Evolutionary conservation across 2,329 filamentous ascomycete genomes (phyloP).

Genomic region (Zalaria sp.): DNA sequence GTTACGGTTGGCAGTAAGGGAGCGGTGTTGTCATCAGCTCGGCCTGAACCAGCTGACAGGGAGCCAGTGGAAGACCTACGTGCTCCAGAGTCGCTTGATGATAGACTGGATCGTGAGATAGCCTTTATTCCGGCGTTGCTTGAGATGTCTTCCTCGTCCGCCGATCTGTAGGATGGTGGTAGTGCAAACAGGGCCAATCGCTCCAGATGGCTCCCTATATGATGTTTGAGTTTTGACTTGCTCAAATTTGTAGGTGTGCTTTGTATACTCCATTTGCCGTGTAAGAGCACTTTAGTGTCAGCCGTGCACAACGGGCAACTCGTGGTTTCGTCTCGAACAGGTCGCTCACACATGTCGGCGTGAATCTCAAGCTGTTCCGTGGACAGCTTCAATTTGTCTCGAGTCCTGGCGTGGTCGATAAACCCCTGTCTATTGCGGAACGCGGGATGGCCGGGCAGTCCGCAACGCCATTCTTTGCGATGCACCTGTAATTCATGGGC

Average conservation of each 20-base stretch:
- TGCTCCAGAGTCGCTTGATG: no score
- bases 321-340: neutral
- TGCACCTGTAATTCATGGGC: neutral
- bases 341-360: neutral
- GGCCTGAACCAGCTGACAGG: no score
- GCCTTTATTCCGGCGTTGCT: neutral
- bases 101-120: no score
- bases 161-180: neutral
- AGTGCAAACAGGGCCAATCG: neutral
- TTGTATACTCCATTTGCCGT: neutral
- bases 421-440: neutral
- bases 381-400: neutral
- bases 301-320: neutral
- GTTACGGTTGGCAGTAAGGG: no score
- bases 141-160: neutral
- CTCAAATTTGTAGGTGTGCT: neutral
- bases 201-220: neutral
- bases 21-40: no score
- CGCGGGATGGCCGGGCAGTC: neutral
- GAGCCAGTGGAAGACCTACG: no score
- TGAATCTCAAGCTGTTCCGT: neutral
- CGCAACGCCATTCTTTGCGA: neutral
- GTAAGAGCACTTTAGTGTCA: neutral
- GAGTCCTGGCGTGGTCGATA: neutral
- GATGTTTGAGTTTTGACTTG: neutral